Evolutionary conservation across 2,329 filamentous ascomycete species (phyloP), one percentile per base, ranked within the genome.

Genomic region (Fusarium clavum): DNA sequence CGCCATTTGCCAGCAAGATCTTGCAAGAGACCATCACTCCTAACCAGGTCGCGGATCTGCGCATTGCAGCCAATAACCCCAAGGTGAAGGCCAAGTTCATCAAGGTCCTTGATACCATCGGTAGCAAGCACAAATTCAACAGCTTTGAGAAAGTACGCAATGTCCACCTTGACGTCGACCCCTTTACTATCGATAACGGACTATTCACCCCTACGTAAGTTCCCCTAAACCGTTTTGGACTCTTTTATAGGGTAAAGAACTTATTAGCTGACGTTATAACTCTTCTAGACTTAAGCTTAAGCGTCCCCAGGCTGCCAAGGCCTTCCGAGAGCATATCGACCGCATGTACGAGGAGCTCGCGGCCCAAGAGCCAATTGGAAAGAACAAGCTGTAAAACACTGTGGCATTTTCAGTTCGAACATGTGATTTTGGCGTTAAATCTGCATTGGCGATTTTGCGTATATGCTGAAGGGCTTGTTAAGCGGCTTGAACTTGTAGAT

Each of bases 171-270:
- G 90, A 92, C 75, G 74, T 98, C 16, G 96, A 99, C 64, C 96
- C 96, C 3, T 98, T 99, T 76, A 93, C 90, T 2, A 90, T 98
- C 70, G 94, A 97, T 53, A 99, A 99, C 78, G 92, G 97, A 81
- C 85, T 98, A 52, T 82, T 94, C 77, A 96, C 93, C 22, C 93
- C 93, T 24, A 97, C 93, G 92, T 95, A 87, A 89, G 92, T 88
- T 57, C 22, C 41, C 16, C 20, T n/a, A 8, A 41, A 5, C 32
- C n/a, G 6, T 14, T 12, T 46, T 13, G 5, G 14, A 7, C 6
- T 22, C 13, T 13, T 16, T 29, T 30, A 8, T 41, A n/a, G 11
- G 13, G 14, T 9, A 41, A 18, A 20, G 10, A 27, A 40, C n/a
- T 3, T 14, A 8, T 30, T 51, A 48, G 25, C 63, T 76, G 56